Evolutionary conservation across 2,329 filamentous ascomycete species (phyloP).

Genomic region (Cadophora malorum): DNA sequence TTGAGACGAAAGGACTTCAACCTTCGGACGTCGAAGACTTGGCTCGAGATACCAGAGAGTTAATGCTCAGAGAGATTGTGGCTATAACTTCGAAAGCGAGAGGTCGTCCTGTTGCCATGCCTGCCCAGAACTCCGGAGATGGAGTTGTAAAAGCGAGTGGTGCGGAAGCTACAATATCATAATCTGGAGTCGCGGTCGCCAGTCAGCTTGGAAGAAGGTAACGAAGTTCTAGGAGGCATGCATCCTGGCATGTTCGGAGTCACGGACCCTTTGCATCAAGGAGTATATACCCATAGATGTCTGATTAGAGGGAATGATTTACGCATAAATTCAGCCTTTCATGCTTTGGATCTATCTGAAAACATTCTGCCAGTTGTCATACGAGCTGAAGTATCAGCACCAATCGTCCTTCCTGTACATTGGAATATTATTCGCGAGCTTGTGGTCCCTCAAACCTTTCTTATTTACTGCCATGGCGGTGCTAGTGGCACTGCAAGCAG

Average conservation of each 20-base stretch:
- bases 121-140: constrained; percentile 33
- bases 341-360: neutral
- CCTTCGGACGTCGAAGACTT: constrained; percentile 80
- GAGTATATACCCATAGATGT: constrained; percentile 26
- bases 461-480: too few species aligned
- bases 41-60: constrained; percentile 68
- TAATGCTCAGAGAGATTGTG: constrained; percentile 75
- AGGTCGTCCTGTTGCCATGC: constrained; percentile 46
- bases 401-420: neutral
- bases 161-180: constrained; percentile 34
- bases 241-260: constrained; percentile 20
- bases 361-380: neutral
- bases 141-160: constrained; percentile 43
- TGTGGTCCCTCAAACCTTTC: too few species aligned
- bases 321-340: neutral
- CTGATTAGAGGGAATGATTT: constrained; percentile 18
- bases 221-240: constrained; percentile 3
- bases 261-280: constrained; percentile 19
- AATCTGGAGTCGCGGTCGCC: neutral
- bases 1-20: constrained; percentile 76
- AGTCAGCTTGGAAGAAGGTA: neutral
- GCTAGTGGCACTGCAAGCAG: neutral
- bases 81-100: constrained; percentile 59
- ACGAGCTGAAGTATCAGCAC: neutral
- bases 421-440: neutral